These are phyloP conservation scores for Picea glauca DNA, from an alignment of 75 land plant species.

Conservation along the genomic window DNA sequence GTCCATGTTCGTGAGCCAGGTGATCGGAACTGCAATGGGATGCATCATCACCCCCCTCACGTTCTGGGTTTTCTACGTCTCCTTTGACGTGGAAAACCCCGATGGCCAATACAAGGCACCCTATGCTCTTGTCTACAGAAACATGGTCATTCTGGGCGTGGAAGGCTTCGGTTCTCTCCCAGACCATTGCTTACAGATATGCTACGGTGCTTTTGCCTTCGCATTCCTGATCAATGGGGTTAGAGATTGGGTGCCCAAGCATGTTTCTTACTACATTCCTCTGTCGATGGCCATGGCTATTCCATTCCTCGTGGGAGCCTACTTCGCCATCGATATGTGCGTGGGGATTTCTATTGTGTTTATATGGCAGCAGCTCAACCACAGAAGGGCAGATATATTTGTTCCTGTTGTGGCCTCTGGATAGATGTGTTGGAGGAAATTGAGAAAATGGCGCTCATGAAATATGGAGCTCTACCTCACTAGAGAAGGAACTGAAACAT, in stretches of 20 bases:
- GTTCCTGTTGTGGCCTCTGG: slow-evolving; percentile 86
- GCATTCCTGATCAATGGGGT: slow-evolving; percentile 20
- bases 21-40: slow-evolving; percentile 27
- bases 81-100: slow-evolving; percentile 22
- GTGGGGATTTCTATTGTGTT: slow-evolving; percentile 72
- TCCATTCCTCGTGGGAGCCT: slow-evolving; percentile 81
- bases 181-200: slow-evolving; percentile 25
- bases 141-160: slow-evolving; percentile 39
- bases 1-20: slow-evolving; percentile 48
- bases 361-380: slow-evolving; percentile 47
- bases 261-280: slow-evolving; percentile 51
- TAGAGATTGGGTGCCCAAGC: slow-evolving; percentile 22
- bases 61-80: slow-evolving; percentile 29
- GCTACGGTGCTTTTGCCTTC: slow-evolving; percentile 19
- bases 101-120: slow-evolving; percentile 26
- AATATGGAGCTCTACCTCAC: no score
- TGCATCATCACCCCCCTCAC: slow-evolving; percentile 29
- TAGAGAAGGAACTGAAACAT: no score
- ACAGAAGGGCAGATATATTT: slow-evolving; percentile 43
- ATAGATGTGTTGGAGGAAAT: slow-evolving; percentile 65
- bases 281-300: slow-evolving; percentile 93
- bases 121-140: slow-evolving; percentile 26
- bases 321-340: slow-evolving; percentile 84
- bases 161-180: slow-evolving; percentile 34
- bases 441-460: no score